Conservation (phyloP, 352 stramenopile genomes). For the Phytophthora multivora region DNA sequence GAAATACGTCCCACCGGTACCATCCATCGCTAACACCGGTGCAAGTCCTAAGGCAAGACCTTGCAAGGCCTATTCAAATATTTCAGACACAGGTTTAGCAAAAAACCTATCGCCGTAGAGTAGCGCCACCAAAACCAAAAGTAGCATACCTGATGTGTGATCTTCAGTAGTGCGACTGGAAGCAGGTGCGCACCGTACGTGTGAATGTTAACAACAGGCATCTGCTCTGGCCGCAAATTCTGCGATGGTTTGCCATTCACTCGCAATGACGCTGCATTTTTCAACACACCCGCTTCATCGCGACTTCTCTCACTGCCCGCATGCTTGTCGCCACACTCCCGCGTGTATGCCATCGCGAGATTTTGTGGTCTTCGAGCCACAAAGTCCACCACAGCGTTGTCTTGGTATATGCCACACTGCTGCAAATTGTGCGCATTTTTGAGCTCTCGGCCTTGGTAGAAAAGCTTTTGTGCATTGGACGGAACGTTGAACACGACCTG, state of each 20-base stretch:
- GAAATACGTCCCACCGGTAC: slow-evolving; percentile 98
- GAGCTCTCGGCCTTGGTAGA: slow-evolving; percentile 80
- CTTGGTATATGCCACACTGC: slow-evolving; percentile 85
- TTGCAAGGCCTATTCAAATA: slow-evolving; percentile 70
- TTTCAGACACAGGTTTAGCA: background rate
- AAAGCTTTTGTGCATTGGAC: slow-evolving; percentile 81
- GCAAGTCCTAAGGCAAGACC: slow-evolving; percentile 91
- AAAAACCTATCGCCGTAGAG: no score
- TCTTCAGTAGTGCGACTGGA: slow-evolving; percentile 80
- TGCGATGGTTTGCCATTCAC: slow-evolving; percentile 24
- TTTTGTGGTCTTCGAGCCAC: slow-evolving; percentile 69
- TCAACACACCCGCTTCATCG: slow-evolving; percentile 13
- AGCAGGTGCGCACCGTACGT: slow-evolving; percentile 79
- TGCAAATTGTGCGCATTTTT: slow-evolving; percentile 86
- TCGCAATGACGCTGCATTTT: slow-evolving; percentile 9
- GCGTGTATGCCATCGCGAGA: slow-evolving; percentile 50
- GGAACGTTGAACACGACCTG: slow-evolving; percentile 85
- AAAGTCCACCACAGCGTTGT: slow-evolving; percentile 80
- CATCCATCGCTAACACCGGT: slow-evolving; percentile 94
- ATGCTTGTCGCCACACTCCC: slow-evolving; percentile 15
- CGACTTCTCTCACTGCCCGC: slow-evolving; percentile 12
- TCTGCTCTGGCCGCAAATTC: slow-evolving; percentile 56
- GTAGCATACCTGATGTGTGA: slow-evolving; percentile 66
- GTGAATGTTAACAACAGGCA: slow-evolving; percentile 77
- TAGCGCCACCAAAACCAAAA: background rate